Base-by-base conservation (phyloP, 2,329 filamentous ascomycete genomes). In the Pyrenophora tritici-repentis region DNA sequence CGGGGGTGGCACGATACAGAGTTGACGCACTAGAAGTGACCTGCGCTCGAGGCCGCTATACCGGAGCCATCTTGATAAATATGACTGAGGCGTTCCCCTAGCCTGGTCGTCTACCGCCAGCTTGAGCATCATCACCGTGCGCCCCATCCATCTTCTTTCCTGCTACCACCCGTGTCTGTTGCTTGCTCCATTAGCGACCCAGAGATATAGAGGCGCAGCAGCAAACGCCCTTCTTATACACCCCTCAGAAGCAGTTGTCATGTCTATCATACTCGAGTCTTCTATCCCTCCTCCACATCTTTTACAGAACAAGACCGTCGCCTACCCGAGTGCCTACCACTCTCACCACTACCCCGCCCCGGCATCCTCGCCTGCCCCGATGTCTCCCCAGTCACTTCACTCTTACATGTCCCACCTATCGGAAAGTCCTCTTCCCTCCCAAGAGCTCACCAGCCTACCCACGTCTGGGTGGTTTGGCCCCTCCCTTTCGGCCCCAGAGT, bases 231-330 rank as follows among this genome's bases (percentile, higher is more conserved):
- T 53, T 41, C 16, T 16, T 42, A 31, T 47, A 43, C 45, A 49
- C 42, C 40, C 49, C 32, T 38, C 50, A 56, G 32, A 42, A 47
- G 44, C 46, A 52, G 53, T 54, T 53, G 58, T 52, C 51, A 73
- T 73, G 71, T 67, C 70, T 53, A 61, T 67, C 50, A 61, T 68
- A 56, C 60, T 72, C 59, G 66, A 72, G 62, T 58, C 59, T 64
- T 55, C 67, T 58, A 64, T 67, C 60, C 68, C 67, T 61, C 67
- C 65, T 62, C 66, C 68, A 34, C 68, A 70, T 62, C 63, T 69
- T 32, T 64, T 68, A 58, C 60, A 63, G 33, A 58, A 53, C 33
- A 65, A 56, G 42, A 47, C 62, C 43, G 49, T 61, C 44, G 62
- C 61, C 50, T 73, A 68, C 69, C 61, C 66, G 26, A 59, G 51